These are phyloP conservation scores for Forsythia suspensa DNA, from an alignment of 257 asterid genomes.

Conservation along the genomic window DNA sequence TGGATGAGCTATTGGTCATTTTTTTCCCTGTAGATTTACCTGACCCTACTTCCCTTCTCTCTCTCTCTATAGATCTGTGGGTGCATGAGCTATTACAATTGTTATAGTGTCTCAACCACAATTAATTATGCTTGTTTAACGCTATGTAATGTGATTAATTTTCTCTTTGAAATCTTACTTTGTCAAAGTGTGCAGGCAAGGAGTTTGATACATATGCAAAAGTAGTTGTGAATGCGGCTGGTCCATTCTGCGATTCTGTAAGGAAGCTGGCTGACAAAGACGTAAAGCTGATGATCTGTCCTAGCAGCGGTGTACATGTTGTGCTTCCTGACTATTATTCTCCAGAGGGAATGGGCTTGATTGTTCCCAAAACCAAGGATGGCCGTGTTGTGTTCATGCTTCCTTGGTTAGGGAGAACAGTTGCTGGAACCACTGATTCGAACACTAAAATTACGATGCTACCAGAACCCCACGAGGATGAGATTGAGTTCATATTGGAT, in stretches of 20 bases:
- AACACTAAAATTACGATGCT: slow-evolving; percentile 84
- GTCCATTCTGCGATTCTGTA: slow-evolving; percentile 96
- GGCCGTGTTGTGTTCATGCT: slow-evolving; percentile 99
- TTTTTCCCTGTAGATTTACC: slow-evolving; percentile 12
- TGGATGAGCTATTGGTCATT: slow-evolving; percentile 8
- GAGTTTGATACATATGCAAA: slow-evolving; percentile 94
- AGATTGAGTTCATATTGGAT: slow-evolving; percentile 91
- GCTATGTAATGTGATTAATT: slow-evolving; percentile 1
- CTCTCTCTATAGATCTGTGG: not conserved
- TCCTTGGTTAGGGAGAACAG: slow-evolving; percentile 98
- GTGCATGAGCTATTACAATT: not conserved
- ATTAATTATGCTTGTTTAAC: not conserved
- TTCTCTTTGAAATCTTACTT: slow-evolving; percentile 28
- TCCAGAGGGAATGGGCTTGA: slow-evolving; percentile 98
- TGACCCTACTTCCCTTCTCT: not conserved
- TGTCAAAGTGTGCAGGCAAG: slow-evolving; percentile 63
- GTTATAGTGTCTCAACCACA: not conserved
- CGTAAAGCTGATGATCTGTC: slow-evolving; percentile 78
- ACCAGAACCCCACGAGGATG: slow-evolving; percentile 97
- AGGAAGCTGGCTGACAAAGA: slow-evolving; percentile 81
- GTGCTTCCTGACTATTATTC: slow-evolving; percentile 99
- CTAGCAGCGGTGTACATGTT: slow-evolving; percentile 97
- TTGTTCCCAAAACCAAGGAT: slow-evolving; percentile 99
- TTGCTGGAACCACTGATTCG: slow-evolving; percentile 98
- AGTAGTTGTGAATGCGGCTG: slow-evolving; percentile 91